These are phyloP conservation scores for Amylostereum areolatum DNA, from an alignment of 1,284 basidiomycete species.

Conservation along the genomic window DNA sequence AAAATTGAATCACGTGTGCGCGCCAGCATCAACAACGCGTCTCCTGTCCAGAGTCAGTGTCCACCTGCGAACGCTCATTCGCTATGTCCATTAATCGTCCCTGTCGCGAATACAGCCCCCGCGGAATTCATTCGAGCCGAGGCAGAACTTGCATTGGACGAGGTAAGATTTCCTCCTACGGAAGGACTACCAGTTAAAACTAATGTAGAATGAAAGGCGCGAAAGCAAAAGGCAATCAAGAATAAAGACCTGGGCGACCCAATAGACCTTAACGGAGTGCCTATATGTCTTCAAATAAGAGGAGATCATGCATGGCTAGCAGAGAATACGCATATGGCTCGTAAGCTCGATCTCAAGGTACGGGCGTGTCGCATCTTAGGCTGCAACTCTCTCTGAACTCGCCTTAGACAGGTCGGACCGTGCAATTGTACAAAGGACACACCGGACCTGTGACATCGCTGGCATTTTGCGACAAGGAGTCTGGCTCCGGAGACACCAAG, in stretches of 20 bases:
- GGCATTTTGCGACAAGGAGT: constrained; percentile 47
- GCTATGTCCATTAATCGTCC: not conserved
- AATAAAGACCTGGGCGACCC: constrained; percentile 72
- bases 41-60: no score
- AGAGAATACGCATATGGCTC: constrained; percentile 73
- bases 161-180: constrained; percentile 37
- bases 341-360: constrained; percentile 75
- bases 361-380: constrained; percentile 6
- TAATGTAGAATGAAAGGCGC: constrained; percentile 38
- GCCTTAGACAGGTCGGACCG: constrained; percentile 69
- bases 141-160: constrained; percentile 63
- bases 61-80: no score
- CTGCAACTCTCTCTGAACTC: not conserved
- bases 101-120: constrained; percentile 14
- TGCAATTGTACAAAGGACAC: constrained; percentile 76
- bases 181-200: not conserved
- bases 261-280: constrained; percentile 69
- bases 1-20: no score
- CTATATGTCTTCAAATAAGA: constrained; percentile 63
- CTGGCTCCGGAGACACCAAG: constrained; percentile 31
- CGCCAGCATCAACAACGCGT: no score
- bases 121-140: constrained; percentile 61
- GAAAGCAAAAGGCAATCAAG: constrained; percentile 67
- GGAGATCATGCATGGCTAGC: constrained; percentile 76
- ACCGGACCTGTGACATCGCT: constrained; percentile 82